These are phyloP conservation scores for Pseudonitzschia pungens DNA, from an alignment of 108 stramenopile species.

Conservation along the genomic window DNA sequence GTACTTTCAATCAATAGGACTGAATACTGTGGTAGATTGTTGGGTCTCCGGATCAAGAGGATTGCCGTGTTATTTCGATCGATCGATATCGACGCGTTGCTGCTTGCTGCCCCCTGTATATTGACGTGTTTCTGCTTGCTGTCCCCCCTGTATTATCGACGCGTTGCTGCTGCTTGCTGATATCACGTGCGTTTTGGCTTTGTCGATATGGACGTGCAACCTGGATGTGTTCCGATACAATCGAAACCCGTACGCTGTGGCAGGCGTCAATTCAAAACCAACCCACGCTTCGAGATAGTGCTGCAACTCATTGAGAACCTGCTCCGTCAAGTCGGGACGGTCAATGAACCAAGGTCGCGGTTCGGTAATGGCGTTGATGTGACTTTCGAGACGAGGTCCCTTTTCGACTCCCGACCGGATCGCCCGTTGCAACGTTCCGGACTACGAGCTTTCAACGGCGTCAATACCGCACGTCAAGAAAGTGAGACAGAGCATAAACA, in stretches of 20 bases:
- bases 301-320: slow-evolving; percentile 54
- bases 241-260: slow-evolving; percentile 74
- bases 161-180: too few species aligned
- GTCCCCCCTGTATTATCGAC: too few species aligned
- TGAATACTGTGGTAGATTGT: too few species aligned
- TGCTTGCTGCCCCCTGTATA: too few species aligned
- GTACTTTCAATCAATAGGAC: too few species aligned
- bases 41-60: too few species aligned
- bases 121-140: too few species aligned
- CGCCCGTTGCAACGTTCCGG: slow-evolving; percentile 43
- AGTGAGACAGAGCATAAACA: too few species aligned
- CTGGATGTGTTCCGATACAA: slow-evolving; percentile 75
- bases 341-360: slow-evolving; percentile 43
- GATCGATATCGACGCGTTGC: too few species aligned
- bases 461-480: too few species aligned
- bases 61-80: too few species aligned
- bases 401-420: slow-evolving; percentile 39
- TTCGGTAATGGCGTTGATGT: slow-evolving; percentile 49
- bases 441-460: too few species aligned
- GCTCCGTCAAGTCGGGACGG: slow-evolving; percentile 51
- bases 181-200: slow-evolving; percentile 72
- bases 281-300: slow-evolving; percentile 70
- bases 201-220: slow-evolving; percentile 82
- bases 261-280: slow-evolving; percentile 47
- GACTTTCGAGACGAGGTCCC: slow-evolving; percentile 32